Percentiles rank a stretch among this genome's conserved stretches.
Evolutionary conservation across 306 rosid genomes (phyloP).

Genomic region (Vigna trinervia): DNA sequence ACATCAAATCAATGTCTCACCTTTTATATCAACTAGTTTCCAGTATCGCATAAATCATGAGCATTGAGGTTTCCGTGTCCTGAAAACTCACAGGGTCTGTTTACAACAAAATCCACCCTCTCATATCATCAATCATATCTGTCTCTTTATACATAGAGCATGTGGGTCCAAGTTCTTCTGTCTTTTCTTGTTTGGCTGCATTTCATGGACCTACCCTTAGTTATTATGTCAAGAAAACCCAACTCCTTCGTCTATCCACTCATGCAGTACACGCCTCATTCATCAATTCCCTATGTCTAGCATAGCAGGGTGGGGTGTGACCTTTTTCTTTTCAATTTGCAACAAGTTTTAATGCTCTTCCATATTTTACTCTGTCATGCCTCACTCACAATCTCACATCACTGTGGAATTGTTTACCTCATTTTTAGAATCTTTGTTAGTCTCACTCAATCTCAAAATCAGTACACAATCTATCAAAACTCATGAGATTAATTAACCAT

Average conservation of each 20-base stretch:
- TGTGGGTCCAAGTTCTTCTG: slow-evolving; percentile 41
- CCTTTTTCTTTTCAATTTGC: slow-evolving; percentile 26
- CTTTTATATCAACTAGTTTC: slow-evolving; percentile 9
- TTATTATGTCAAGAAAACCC: slow-evolving; percentile 29
- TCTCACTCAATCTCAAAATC: no score
- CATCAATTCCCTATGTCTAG: slow-evolving; percentile 31
- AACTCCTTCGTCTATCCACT: slow-evolving; percentile 13
- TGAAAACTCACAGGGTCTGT: slow-evolving; percentile 5
- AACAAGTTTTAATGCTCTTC: not conserved
- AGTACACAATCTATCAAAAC: no score
- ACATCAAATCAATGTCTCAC: slow-evolving; percentile 30
- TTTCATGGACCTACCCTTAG: slow-evolving; percentile 37
- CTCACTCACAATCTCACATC: slow-evolving; percentile 5
- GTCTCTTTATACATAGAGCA: slow-evolving; percentile 3
- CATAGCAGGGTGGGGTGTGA: not conserved
- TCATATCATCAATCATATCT: slow-evolving; percentile 39
- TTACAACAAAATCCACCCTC: slow-evolving; percentile 40
- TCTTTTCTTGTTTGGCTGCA: slow-evolving; percentile 32
- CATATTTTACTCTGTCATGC: not conserved
- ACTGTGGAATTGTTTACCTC: not conserved
- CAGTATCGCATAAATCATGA: slow-evolving; percentile 11
- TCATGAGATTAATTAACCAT: no score
- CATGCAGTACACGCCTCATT: slow-evolving; percentile 44
- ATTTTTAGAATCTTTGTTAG: not conserved
- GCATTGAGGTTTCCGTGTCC: not conserved